Base-by-base conservation (phyloP, 1,284 basidiomycete genomes). In the Trametes versicolor region DNA sequence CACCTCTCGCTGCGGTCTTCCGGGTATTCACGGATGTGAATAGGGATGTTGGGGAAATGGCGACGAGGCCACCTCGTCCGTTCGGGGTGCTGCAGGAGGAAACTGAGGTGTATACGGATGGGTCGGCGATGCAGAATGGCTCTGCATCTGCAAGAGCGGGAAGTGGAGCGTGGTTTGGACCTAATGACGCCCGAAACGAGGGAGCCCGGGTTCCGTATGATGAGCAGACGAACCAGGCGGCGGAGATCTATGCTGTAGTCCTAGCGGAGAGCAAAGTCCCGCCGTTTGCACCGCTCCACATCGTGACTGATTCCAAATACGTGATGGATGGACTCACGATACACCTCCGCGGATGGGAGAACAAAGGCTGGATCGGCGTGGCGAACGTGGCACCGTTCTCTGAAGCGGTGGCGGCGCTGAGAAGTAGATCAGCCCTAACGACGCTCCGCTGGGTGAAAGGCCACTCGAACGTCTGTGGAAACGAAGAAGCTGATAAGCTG, bases 241-340 rank as follows among this genome's bases (percentile, higher is more conserved):
- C 29, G 4, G 50, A 51, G 9, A 5, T 51, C 27, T 34, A 34
- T 13, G 50, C 50, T 1, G 17, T 51, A 4, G 17, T 34, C 32
- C 4, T 51, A 21, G 50, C 50, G 17, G 29, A 15, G 32, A 17
- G 17, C n/a, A 34, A 51, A n/a, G 27, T 34, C 50, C 37, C 63
- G 2, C 29, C 23, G 21, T 55, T 50, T 25, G 25, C 34, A 1
- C 50, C 54, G 21, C 19, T 68, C 5, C 13, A 21, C 2, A 65
- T 68, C 6, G 49, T 48, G 1, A 62, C 50, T 4, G 60, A 58
- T 59, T 68, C 66, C 1, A 58, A 45, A 48, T 62, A 58, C 29
- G 34, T 54, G 6, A 36, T 60, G 0, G 45, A 65, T 21, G 57
- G 50, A 21, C 47, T 65, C 0, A 56, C 36, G 9, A 45, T 6